Conservation (phyloP, 2,329 filamentous ascomycete species). For the Penicillium janthinellum region DNA sequence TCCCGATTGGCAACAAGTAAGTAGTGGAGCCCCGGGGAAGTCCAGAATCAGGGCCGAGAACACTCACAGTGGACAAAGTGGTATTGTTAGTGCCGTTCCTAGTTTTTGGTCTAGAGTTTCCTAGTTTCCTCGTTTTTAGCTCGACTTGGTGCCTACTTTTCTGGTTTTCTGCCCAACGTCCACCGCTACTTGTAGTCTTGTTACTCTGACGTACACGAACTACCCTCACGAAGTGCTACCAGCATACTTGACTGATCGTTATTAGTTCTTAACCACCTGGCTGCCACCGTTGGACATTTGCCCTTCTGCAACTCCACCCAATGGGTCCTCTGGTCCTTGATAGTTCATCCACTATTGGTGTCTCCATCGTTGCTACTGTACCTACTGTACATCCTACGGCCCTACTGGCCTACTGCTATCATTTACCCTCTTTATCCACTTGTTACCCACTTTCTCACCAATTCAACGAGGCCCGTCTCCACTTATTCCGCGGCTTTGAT, state of each 20-base stretch:
- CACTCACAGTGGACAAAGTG: neutral
- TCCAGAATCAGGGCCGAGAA: conserved; percentile 14
- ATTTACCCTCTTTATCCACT: neutral
- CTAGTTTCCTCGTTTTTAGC: neutral
- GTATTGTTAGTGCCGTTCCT: neutral
- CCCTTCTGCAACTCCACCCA: conserved; percentile 12
- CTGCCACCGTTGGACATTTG: neutral
- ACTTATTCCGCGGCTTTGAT: neutral
- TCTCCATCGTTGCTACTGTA: too few relatives aligned
- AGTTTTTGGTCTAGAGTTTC: neutral
- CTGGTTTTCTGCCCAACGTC: conserved; percentile 26
- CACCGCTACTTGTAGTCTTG: conserved; percentile 22
- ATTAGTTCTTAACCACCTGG: neutral
- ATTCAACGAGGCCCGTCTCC: conserved; percentile 1
- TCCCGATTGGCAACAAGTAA: too few relatives aligned
- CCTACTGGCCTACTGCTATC: neutral
- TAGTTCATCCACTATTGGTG: neutral
- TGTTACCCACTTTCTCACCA: neutral
- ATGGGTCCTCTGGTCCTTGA: neutral
- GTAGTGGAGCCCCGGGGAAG: conserved; percentile 13
- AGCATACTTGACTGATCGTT: neutral
- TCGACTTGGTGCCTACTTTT: neutral
- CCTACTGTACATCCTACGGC: too few relatives aligned
- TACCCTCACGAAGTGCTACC: conserved; percentile 8
- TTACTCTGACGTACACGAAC: neutral